Conservation (phyloP, 225 moss, liverwort and hornwort genomes). For the Pleurozium schreberi region DNA sequence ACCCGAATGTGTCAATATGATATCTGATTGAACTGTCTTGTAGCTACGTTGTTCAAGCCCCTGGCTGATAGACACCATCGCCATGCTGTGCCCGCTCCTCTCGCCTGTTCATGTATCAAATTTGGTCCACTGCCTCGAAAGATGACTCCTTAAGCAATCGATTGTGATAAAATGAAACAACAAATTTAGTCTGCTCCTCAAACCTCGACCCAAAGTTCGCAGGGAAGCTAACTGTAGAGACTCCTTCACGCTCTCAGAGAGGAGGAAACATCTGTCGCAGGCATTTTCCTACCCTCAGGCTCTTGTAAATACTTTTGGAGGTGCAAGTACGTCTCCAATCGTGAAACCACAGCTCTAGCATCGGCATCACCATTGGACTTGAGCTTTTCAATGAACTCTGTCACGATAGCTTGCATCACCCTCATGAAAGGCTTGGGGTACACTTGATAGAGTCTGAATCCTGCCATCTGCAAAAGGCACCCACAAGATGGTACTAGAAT, state of each 20-base stretch:
- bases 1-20: not conserved
- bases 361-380: conserved; percentile 72
- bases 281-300: conserved; percentile 85
- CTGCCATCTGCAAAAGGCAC: conserved; percentile 22
- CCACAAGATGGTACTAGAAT: not conserved
- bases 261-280: conserved; percentile 50
- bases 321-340: conserved; percentile 86
- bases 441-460: conserved; percentile 39
- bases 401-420: conserved; percentile 49
- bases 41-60: too few species aligned
- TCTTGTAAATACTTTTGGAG: conserved; percentile 48
- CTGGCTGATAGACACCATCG: too few species aligned
- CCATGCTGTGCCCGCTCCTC: too few species aligned
- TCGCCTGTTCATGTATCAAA: too few species aligned
- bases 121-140: not conserved
- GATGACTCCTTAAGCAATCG: not conserved
- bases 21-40: too few species aligned
- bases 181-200: not conserved
- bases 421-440: conserved; percentile 53
- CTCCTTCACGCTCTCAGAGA: conserved; percentile 36
- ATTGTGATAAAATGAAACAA: not conserved
- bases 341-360: conserved; percentile 59
- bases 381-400: conserved; percentile 40
- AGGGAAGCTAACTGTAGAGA: not conserved
- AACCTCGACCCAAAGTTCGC: not conserved